Percentiles rank a stretch among this genome's conserved stretches.
These are phyloP conservation scores for Hypsizygus marmoreus DNA, from an alignment of 768 basidiomycete genomes.

Conservation along the genomic window DNA sequence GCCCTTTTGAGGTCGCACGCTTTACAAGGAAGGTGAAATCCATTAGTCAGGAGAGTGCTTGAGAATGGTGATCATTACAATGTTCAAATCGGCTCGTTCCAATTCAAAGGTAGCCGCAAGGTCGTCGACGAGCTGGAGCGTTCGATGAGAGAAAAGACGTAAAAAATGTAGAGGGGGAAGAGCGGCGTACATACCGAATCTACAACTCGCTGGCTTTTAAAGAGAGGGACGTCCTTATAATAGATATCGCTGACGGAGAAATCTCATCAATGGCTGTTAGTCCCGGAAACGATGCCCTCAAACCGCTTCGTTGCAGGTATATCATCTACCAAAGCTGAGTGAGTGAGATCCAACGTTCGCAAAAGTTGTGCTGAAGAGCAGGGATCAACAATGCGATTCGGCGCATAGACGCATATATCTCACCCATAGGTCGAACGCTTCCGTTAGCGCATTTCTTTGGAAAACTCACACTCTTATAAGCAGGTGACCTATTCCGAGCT, in stretches of 20 bases:
- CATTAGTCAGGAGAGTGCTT: not conserved
- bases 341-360: slow-evolving; percentile 64
- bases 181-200: slow-evolving; percentile 56
- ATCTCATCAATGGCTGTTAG: too few species aligned
- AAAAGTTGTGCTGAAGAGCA: slow-evolving; percentile 62
- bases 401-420: slow-evolving; percentile 16
- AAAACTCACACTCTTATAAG: slow-evolving; percentile 30
- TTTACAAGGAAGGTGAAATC: slow-evolving; percentile 29
- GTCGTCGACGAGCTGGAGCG: slow-evolving; percentile 78
- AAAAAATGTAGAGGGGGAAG: not conserved
- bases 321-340: slow-evolving; percentile 59
- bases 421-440: slow-evolving; percentile 43
- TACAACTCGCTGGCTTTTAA: slow-evolving; percentile 75
- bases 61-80: slow-evolving; percentile 47
- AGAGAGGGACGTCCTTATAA: slow-evolving; percentile 82
- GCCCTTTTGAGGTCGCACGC: slow-evolving; percentile 90
- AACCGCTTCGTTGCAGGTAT: slow-evolving; percentile 69
- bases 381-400: not conserved
- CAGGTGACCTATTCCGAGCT: slow-evolving; percentile 10
- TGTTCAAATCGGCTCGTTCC: slow-evolving; percentile 74
- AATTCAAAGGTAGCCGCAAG: slow-evolving; percentile 81
- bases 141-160: not conserved
- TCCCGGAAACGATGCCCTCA: too few species aligned
- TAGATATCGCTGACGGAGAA: slow-evolving; percentile 90
- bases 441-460: slow-evolving; percentile 37